These are phyloP conservation scores for Obba rivulosa DNA, from an alignment of 768 basidiomycete genomes.

Conservation along the genomic window DNA sequence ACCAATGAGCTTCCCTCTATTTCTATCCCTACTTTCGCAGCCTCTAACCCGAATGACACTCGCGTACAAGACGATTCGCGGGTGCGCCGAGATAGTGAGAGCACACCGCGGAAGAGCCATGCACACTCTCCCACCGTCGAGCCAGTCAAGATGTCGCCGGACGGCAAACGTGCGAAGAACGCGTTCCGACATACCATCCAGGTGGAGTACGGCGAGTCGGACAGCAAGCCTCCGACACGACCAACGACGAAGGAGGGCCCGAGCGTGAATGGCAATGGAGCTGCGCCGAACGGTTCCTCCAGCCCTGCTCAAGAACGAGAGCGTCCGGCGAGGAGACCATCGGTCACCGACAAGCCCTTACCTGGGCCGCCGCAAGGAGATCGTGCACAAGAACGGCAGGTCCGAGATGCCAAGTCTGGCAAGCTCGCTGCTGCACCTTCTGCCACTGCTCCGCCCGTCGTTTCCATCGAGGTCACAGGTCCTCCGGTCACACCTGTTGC, in stretches of 20 bases:
- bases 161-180: constrained; percentile 43
- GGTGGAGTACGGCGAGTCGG: constrained; percentile 83
- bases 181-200: constrained; percentile 90
- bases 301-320: constrained; percentile 6
- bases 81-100: constrained; percentile 8
- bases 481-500: constrained; percentile 23
- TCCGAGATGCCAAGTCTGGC: background rate
- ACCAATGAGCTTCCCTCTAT: constrained; percentile 19
- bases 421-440: constrained; percentile 1
- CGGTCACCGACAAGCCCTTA: constrained; percentile 23
- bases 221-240: constrained; percentile 14
- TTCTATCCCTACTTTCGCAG: constrained; percentile 2
- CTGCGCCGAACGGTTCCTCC: background rate
- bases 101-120: constrained; percentile 8
- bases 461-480: constrained; percentile 29
- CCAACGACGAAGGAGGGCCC: constrained; percentile 6
- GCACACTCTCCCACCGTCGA: constrained; percentile 8
- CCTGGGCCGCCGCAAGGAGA: constrained; percentile 21
- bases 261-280: constrained; percentile 2
- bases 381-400: constrained; percentile 2
- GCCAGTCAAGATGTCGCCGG: constrained; percentile 33
- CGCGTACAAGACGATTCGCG: constrained; percentile 4
- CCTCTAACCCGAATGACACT: constrained; percentile 3
- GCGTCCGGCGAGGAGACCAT: constrained; percentile 13
- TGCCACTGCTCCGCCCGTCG: constrained; percentile 18